These are phyloP conservation scores for Phytopythium sindhum DNA, from an alignment of 352 stramenopile species.

Conservation along the genomic window DNA sequence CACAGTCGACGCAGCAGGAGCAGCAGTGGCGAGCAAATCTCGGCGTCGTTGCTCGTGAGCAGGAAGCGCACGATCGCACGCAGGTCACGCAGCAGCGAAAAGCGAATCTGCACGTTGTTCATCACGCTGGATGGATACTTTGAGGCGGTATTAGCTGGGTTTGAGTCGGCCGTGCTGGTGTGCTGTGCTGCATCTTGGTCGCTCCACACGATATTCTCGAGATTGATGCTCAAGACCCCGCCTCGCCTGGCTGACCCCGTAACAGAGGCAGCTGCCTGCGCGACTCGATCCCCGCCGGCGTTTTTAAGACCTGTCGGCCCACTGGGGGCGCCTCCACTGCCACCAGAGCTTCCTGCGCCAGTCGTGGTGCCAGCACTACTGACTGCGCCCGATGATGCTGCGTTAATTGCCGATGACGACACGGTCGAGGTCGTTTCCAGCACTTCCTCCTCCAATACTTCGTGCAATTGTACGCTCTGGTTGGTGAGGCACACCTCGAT, in stretches of 20 bases:
- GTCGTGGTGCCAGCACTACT: neutral
- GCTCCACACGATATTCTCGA: slow-evolving; percentile 83
- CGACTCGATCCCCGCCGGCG: neutral
- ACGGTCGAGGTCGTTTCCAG: slow-evolving; percentile 53
- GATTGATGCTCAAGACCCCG: slow-evolving; percentile 69
- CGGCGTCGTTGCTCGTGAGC: slow-evolving; percentile 46
- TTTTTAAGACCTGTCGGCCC: neutral
- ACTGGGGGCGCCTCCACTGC: slow-evolving; percentile 9
- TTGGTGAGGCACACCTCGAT: slow-evolving; percentile 77
- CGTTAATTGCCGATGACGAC: slow-evolving; percentile 4
- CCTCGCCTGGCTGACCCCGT: slow-evolving; percentile 31
- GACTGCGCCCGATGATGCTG: slow-evolving; percentile 5
- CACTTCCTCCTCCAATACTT: slow-evolving; percentile 65
- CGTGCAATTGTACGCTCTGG: slow-evolving; percentile 67
- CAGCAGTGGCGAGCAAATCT: slow-evolving; percentile 50
- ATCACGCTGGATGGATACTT: slow-evolving; percentile 25
- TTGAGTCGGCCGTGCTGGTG: neutral
- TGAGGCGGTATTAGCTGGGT: neutral
- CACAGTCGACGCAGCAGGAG: slow-evolving; percentile 53
- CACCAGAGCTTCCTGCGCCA: neutral
- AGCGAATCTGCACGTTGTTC: slow-evolving; percentile 56
- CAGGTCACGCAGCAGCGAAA: slow-evolving; percentile 67
- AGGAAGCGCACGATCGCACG: slow-evolving; percentile 63
- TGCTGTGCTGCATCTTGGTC: slow-evolving; percentile 30
- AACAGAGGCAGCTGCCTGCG: neutral